These are phyloP conservation scores for Bruguiera gymnorhiza DNA, from an alignment of 345 rosid species.

Conservation along the genomic window DNA sequence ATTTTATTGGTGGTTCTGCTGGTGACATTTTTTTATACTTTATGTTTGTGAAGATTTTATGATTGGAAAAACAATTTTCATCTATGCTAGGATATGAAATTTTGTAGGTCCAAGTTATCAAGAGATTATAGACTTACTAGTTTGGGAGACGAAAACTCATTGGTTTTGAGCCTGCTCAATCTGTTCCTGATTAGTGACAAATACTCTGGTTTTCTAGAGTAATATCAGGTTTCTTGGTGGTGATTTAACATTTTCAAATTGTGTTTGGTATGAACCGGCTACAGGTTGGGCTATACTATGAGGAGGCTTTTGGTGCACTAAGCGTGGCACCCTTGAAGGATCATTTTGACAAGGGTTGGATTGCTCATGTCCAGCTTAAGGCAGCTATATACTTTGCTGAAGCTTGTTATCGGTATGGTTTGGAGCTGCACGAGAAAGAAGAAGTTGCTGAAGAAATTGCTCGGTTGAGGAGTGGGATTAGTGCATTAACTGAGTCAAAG, in stretches of 20 bases:
- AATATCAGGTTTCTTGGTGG: not conserved
- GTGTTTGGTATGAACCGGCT: slow-evolving; percentile 7
- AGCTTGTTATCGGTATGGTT: slow-evolving; percentile 80
- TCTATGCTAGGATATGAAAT: not conserved
- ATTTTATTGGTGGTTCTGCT: too few species aligned
- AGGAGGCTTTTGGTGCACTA: slow-evolving; percentile 82
- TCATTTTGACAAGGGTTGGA: slow-evolving; percentile 94
- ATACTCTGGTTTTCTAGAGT: not conserved
- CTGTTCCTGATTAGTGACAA: not conserved
- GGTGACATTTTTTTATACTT: too few species aligned
- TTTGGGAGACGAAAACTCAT: not conserved
- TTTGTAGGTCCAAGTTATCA: not conserved
- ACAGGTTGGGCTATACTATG: slow-evolving; percentile 88
- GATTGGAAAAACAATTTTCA: too few species aligned
- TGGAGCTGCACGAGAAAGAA: slow-evolving; percentile 95
- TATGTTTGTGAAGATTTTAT: too few species aligned
- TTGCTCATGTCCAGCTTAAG: slow-evolving; percentile 87
- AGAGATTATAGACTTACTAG: not conserved
- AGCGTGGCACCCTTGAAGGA: slow-evolving; percentile 72
- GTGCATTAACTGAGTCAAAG: slow-evolving; percentile 69
- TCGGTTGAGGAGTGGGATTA: slow-evolving; percentile 65
- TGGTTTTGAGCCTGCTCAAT: too few species aligned
- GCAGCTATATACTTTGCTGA: slow-evolving; percentile 77
- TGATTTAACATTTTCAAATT: not conserved
- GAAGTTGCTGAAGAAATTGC: slow-evolving; percentile 95